Evolutionary conservation across 306 rosid species (phyloP), one percentile per base, ranked within the genome.

Genomic region (Canavalia gladiata): DNA sequence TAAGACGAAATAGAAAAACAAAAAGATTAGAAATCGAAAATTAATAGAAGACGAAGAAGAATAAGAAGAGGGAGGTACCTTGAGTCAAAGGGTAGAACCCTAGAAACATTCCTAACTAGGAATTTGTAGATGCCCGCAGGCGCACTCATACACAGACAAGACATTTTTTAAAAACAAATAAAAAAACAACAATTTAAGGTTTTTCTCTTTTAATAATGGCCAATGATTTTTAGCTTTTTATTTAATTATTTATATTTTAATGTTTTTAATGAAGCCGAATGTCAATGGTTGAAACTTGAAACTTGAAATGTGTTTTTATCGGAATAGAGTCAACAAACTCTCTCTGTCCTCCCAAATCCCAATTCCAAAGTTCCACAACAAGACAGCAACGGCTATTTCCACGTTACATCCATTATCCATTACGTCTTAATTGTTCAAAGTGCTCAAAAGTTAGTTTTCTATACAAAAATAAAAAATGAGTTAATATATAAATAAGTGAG

Each of bases 61-160:
- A 65, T 7, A 2, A 35, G 57, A 7, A 46, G 65, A 13, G 30
- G 55, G 43, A 50, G 28, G 73, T 72, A 87, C 87, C 84, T 81
- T 62, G 13, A 56, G 87, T 78, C 70, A 84, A 70, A 72, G 71
- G 64, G 74, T 43, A 81, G 88, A 86, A 83, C 85, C 89, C 87
- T 77, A 81, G 77, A 71, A 86, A 81, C 87, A 84, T 86, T 83
- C 85, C 78, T 43, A 81, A 72, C 71, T 57, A 80, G 60, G 81
- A 83, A 75, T 81, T 70, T 86, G 55, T 41, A 39, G 46, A 79
- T 71, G 84, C 59, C 74, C 64, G 81, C 73, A 77, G 72, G 60
- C 50, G 55, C 84, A 80, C 74, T 58, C 76, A n/a, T 76, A 60
- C 82, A 50, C 29, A 64, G 62, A 66, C 66, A 46, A 1, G 1